These are phyloP conservation scores for Plantago ovata DNA, from an alignment of 257 asterid genomes.

Conservation along the genomic window DNA sequence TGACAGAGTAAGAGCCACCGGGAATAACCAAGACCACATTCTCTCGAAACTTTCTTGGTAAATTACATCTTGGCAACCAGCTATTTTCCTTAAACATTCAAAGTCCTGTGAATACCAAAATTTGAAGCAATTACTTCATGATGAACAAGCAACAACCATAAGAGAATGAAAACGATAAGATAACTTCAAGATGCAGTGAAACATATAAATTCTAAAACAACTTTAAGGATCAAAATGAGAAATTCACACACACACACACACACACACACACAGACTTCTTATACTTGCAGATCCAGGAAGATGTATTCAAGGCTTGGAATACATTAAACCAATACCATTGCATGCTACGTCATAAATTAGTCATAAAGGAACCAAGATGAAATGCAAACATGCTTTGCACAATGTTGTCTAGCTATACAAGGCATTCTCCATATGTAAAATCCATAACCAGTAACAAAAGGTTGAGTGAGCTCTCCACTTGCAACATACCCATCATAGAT, in stretches of 20 bases:
- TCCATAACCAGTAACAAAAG: too few species aligned
- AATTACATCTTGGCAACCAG: constrained; percentile 65
- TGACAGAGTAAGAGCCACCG: constrained; percentile 74
- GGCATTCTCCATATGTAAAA: too few species aligned
- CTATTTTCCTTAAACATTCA: constrained; percentile 62
- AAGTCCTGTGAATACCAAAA: constrained; percentile 49
- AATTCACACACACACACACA: not conserved
- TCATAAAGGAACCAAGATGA: not conserved
- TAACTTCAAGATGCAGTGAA: not conserved
- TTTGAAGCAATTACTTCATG: not conserved
- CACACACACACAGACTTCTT: not conserved
- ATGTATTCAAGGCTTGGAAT: not conserved
- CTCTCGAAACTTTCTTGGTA: constrained; percentile 71
- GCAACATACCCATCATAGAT: too few species aligned
- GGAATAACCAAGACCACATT: constrained; percentile 91
- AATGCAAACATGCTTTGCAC: too few species aligned
- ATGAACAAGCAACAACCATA: not conserved
- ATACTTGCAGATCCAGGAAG: not conserved
- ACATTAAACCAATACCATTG: not conserved
- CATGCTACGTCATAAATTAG: not conserved
- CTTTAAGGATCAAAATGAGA: not conserved
- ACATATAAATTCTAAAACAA: too few species aligned
- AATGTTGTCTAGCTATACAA: too few species aligned
- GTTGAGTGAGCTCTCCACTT: too few species aligned
- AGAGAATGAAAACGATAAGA: too few species aligned